Base-by-base conservation (phyloP, 495 filamentous ascomycete species). In the Achaetomiella virescens region DNA sequence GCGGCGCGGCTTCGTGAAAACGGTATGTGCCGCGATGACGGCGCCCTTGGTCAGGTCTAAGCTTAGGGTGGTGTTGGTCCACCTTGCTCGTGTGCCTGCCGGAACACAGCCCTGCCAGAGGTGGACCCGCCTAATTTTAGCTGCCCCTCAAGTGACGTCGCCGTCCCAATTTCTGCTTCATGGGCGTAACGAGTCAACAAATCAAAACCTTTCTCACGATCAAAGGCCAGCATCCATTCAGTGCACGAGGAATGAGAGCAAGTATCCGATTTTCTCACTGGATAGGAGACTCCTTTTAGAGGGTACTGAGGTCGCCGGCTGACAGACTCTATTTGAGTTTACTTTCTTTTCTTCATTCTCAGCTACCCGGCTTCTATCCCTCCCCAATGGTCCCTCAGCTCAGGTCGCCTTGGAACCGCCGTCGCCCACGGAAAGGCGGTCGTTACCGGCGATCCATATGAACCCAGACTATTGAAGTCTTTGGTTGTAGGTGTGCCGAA, bases 401-500 rank as follows among this genome's bases (percentile, higher is more conserved):
- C 18, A 45, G 4, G 42, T 20, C 31, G 55, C 48, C 54, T 67
- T 65, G 75, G 75, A 3, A 72, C 55, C 0, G 73, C 66, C 1
- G 70, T 71, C 5, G 67, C 62, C 78, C 76, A 80, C 11, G 77
- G 76, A 50, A 72, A 80, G 2, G 78, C 69, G 11, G 72, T 71
- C 12, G 72, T 60, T 67, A 78, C 72, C 0, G 75, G 69, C n/a
- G 70, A 69, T 27, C 75, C 72, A 50, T 75, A 79, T 31, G 65
- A 72, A 0, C 72, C 68, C 29, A 77, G 57, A 61, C 72, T 70
- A 57, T 72, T 65, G 56, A 69, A 79, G 52, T 79, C 69, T 57
- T 74, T 74, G 24, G 70, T 75, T 42, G 74, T 76, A 17, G 70
- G 54, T 43, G 72, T 75, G 45, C 74, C 75, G 45, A 78, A 70